Percentiles rank a stretch among this genome's conserved stretches.
Conservation (phyloP, 805 yeast genomes). For the Nakazawaea ambrosiae region DNA sequence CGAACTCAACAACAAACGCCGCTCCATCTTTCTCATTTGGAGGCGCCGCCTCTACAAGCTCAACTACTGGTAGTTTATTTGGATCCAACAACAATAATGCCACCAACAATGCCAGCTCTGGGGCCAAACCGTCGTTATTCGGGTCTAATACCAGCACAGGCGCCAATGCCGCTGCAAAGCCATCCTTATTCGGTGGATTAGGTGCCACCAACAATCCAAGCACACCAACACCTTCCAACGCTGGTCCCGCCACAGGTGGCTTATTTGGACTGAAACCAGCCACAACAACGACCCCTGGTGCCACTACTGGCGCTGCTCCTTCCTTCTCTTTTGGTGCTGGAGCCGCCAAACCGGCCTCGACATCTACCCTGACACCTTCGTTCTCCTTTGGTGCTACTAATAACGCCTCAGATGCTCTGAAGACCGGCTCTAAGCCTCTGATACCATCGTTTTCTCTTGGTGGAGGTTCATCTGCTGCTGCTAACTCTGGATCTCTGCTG, state of each 20-base stretch:
- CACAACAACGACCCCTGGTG: not conserved
- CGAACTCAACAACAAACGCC: too few relatives aligned
- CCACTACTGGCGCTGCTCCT: not conserved
- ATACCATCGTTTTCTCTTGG: constrained; percentile 12
- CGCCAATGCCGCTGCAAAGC: too few relatives aligned
- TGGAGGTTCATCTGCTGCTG: constrained; percentile 1
- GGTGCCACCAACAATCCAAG: too few relatives aligned
- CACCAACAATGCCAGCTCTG: too few relatives aligned
- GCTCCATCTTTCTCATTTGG: constrained; percentile 3
- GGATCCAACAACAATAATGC: not conserved
- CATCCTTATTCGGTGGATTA: too few relatives aligned
- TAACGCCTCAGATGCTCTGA: constrained; percentile 3
- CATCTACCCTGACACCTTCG: constrained; percentile 10
- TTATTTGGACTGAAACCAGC: constrained; percentile 4
- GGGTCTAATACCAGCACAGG: not conserved
- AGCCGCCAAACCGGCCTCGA: not conserved
- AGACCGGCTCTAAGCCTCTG: too few relatives aligned
- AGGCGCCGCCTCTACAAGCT: not conserved
- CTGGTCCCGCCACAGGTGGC: too few relatives aligned
- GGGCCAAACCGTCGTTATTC: not conserved
- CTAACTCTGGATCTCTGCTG: not conserved
- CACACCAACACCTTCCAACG: too few relatives aligned
- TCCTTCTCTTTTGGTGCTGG: constrained; percentile 4
- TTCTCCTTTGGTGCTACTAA: constrained; percentile 16
- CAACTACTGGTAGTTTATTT: not conserved